Conservation (phyloP, 345 rosid species). For the Eucalyptus microcorys region DNA sequence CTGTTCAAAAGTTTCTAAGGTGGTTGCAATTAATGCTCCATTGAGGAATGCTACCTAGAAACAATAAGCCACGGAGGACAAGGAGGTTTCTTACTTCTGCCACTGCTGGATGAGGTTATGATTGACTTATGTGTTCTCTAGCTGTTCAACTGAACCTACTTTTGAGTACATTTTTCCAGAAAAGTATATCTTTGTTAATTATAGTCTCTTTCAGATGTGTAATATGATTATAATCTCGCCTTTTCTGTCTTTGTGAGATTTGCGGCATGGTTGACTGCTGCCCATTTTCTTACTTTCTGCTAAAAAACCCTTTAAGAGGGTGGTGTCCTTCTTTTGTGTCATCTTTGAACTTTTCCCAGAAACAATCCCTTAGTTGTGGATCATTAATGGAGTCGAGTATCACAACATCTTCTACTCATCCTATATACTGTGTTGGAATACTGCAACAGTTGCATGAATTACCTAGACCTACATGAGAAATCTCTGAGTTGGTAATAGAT, state of each 20-base stretch:
- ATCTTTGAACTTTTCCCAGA: not conserved
- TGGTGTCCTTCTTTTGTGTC: not conserved
- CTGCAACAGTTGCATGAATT: not conserved
- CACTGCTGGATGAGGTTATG: not conserved
- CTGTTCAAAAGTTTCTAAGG: not conserved
- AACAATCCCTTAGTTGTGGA: not conserved
- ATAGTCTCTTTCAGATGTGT: not conserved
- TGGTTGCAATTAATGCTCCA: not conserved
- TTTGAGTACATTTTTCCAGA: not conserved
- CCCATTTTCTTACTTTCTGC: not conserved
- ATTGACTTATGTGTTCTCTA: not conserved
- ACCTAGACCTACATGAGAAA: not conserved
- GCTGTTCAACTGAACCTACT: not conserved
- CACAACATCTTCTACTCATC: not conserved
- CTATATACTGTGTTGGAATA: not conserved
- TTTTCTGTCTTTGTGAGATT: not conserved
- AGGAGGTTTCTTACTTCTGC: not conserved
- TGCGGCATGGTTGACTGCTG: not conserved
- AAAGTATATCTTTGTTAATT: not conserved
- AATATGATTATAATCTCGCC: not conserved
- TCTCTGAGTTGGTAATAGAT: not conserved
- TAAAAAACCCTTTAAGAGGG: not conserved
- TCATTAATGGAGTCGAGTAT: not conserved
- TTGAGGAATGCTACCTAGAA: not conserved
- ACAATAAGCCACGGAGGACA: not conserved